phyloP scores from a whole-genome alignment of 1,284 basidiomycete genomes.

The Earliella scabrosa region DNA sequence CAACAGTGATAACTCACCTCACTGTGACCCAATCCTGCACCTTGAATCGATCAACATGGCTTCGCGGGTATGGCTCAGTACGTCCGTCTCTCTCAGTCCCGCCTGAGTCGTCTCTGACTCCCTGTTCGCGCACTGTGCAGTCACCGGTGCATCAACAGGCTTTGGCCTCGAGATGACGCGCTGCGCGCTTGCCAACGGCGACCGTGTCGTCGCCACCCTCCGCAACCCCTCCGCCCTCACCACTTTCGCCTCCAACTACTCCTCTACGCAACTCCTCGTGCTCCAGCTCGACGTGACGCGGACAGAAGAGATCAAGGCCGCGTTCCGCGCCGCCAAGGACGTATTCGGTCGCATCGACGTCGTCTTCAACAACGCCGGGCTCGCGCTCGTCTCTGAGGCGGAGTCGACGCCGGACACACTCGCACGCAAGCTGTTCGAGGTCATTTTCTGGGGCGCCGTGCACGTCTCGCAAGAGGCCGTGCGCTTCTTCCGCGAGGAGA shows the following conservation, averaged over 20 bases:
- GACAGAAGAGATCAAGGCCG: slow-evolving; percentile 31
- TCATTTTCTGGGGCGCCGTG: slow-evolving; percentile 43
- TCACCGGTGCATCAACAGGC: slow-evolving; percentile 39
- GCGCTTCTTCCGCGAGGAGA: slow-evolving; percentile 42
- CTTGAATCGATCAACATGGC: neutral
- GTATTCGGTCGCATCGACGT: slow-evolving; percentile 47
- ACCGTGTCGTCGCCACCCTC: slow-evolving; percentile 37
- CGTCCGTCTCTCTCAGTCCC: slow-evolving; percentile 1
- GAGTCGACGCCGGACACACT: slow-evolving; percentile 37
- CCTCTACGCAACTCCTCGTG: slow-evolving; percentile 36
- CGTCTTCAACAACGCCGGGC: slow-evolving; percentile 48
- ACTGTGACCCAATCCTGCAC: too few species aligned
- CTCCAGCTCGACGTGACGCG: slow-evolving; percentile 45
- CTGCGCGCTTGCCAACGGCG: slow-evolving; percentile 32
- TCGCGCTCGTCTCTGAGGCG: slow-evolving; percentile 21
- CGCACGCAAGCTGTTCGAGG: slow-evolving; percentile 40
- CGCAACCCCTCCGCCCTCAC: slow-evolving; percentile 32
- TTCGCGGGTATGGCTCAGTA: neutral
- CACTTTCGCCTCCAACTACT: slow-evolving; percentile 24
- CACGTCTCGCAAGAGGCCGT: slow-evolving; percentile 41
- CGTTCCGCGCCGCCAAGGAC: slow-evolving; percentile 38
- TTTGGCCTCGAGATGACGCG: slow-evolving; percentile 34
- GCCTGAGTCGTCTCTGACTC: slow-evolving; percentile 1
- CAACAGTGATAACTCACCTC: too few species aligned
- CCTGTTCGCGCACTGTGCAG: slow-evolving; percentile 12